Base-by-base conservation (phyloP, 495 filamentous ascomycete species). In the Lasiosphaeria miniovina region DNA sequence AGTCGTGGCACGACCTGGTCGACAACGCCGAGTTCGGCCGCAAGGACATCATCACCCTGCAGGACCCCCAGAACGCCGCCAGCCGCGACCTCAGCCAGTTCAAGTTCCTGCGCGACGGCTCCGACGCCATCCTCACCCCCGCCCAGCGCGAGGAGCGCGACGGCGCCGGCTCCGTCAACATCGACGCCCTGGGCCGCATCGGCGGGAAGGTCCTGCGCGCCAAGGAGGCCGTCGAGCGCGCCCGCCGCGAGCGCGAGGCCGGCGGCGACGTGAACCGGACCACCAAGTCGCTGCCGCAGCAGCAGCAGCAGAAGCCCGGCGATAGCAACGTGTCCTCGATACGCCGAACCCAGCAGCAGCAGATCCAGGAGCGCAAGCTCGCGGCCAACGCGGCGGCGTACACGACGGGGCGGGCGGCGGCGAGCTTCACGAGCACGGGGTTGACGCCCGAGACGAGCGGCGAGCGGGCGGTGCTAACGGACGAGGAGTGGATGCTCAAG, bases 401-500 rank as follows among this genome's bases (percentile, higher is more conserved):
- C 74, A 99, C 94, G 3, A 97, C 90, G 9, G 95, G 95, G 61
- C 84, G 83, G 66, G 93, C 95, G 12, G 94, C 94, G 10, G 94
- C 94, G 32, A 95, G 90, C 54, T 91, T 99, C 68, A 99, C 94
- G 43, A 92, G 88, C 63, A 99, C 94, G 0, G 93, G 93, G 33
- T 74, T 98, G 52, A 98, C 95, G 12, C 93, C 93, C 0, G 89
- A 95, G 65, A 99, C 94, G 0, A 86, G 88, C 59, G 86, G 80
- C 62, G 91, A 95, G 62, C 84, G 91, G 54, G 93, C 94, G 32
- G 74, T 92, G 36, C 82, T 98, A 15, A 88, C 88, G 2, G 90
- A 96, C 59, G 94, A 99, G 74, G 91, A 97, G 65, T 98, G 91
- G 73, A 94, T 99, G 88, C 80, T 98, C 49, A 89, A 90, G 65